Percentiles rank a stretch among this genome's conserved stretches.
These are phyloP conservation scores for Grammothele lineata DNA, from an alignment of 768 basidiomycete genomes.

Conservation along the genomic window DNA sequence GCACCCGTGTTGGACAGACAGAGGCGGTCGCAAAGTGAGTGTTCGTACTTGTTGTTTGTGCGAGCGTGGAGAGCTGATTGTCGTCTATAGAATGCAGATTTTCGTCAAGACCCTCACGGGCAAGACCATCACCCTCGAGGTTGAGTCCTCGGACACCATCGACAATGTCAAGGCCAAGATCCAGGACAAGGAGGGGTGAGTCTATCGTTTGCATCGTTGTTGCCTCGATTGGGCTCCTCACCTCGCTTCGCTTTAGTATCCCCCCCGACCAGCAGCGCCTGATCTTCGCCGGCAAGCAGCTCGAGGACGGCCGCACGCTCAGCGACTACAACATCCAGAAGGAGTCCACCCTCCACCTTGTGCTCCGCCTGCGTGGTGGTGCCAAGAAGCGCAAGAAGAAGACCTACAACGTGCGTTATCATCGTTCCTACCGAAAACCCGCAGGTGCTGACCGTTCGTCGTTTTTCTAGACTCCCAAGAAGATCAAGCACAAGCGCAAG, in stretches of 20 bases:
- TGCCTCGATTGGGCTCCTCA: slow-evolving; percentile 1
- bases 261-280: slow-evolving; percentile 95
- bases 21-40: slow-evolving; percentile 48
- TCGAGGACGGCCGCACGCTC: slow-evolving; percentile 97
- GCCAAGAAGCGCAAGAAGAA: slow-evolving; percentile 99
- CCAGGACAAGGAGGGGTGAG: slow-evolving; percentile 94
- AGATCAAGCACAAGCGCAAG: slow-evolving; percentile 99
- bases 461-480: slow-evolving; percentile 80
- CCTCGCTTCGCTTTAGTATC: slow-evolving; percentile 43
- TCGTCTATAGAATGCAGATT: slow-evolving; percentile 70
- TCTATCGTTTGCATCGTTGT: slow-evolving; percentile 12
- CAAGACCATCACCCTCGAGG: slow-evolving; percentile 98
- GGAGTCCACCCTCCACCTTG: slow-evolving; percentile 97
- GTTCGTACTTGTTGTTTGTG: slow-evolving; percentile 48
- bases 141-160: slow-evolving; percentile 95
- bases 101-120: slow-evolving; percentile 99
- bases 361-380: slow-evolving; percentile 97
- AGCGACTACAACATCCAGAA: slow-evolving; percentile 98
- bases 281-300: slow-evolving; percentile 99
- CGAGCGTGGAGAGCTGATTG: slow-evolving; percentile 20
- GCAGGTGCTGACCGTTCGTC: not conserved
- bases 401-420: slow-evolving; percentile 84
- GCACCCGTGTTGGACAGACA: slow-evolving; percentile 84
- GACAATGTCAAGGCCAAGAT: slow-evolving; percentile 98
- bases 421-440: not conserved